A percentile compares a stretch with the other conserved stretches of the same genome.
Conservation (phyloP, 371 early-diverging fungal species). For the Circinella umbellata region DNA sequence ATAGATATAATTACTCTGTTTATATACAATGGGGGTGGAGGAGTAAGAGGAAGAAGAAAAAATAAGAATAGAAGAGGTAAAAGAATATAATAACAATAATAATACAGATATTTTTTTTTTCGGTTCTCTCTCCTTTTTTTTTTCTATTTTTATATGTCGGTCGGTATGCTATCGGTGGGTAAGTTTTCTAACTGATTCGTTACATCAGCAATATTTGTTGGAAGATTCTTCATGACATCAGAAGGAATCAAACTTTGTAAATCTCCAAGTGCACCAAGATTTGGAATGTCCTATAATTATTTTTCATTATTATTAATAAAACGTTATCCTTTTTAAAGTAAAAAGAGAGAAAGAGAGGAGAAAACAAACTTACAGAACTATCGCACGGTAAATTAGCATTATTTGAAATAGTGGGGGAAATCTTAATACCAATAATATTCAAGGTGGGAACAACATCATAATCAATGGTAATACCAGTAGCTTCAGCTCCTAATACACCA, state of each 20-base stretch:
- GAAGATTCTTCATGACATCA: constrained; percentile 1
- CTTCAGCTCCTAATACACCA: constrained; percentile 34
- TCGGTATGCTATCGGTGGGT: constrained; percentile 1
- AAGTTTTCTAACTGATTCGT: neutral
- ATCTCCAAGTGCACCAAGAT: neutral
- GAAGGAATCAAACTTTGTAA: constrained; percentile 12
- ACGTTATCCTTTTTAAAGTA: neutral
- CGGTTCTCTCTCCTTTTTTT: neutral
- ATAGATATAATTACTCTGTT: too few species aligned
- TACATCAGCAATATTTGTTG: constrained; percentile 3
- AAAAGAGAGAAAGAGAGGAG: neutral
- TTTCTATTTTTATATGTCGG: neutral
- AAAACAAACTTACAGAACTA: constrained; percentile 15
- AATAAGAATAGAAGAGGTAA: neutral
- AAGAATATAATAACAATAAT: neutral
- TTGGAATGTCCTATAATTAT: constrained; percentile 3
- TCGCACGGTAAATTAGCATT: constrained; percentile 21
- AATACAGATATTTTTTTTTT: neutral
- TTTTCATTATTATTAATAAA: neutral
- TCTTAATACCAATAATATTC: constrained; percentile 29
- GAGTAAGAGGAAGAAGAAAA: too few species aligned
- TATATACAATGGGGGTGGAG: too few species aligned
- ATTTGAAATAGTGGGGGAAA: constrained; percentile 21
- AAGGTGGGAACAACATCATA: constrained; percentile 44
- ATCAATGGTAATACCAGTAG: constrained; percentile 41